These are phyloP conservation scores for Coelastrella sp. DNA, from an alignment of 139 green algal species.

Conservation along the genomic window DNA sequence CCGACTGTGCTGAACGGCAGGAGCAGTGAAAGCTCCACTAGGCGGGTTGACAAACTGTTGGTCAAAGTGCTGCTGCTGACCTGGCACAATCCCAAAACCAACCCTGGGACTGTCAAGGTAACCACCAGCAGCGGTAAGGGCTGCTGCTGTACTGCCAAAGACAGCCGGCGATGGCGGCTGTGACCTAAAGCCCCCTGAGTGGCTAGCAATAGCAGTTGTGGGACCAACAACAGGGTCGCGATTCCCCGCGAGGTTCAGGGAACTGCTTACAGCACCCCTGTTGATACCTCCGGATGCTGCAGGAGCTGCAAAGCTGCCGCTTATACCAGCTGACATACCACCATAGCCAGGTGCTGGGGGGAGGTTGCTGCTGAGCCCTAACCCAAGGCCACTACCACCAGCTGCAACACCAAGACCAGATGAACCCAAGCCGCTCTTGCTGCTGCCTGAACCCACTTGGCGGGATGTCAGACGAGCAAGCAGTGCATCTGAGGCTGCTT, in stretches of 20 bases:
- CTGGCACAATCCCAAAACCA: neutral
- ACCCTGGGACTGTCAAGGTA: neutral
- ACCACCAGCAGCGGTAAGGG: neutral
- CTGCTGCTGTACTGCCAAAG: neutral
- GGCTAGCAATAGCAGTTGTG: neutral
- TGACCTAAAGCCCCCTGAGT: neutral
- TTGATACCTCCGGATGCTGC: neutral
- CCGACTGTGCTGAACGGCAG: neutral
- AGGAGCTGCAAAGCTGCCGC: neutral
- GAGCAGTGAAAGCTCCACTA: neutral
- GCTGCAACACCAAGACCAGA: neutral
- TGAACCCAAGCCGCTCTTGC: neutral
- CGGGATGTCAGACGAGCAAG: slow-evolving; percentile 2
- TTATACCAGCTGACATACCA: neutral
- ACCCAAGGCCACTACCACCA: too few species aligned
- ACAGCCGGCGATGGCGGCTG: slow-evolving; percentile 2
- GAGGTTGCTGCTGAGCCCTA: neutral
- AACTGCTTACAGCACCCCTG: neutral
- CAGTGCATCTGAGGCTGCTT: slow-evolving; percentile 32
- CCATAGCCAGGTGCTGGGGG: neutral
- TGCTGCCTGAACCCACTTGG: neutral
- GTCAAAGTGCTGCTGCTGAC: slow-evolving; percentile 12
- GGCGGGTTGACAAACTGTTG: neutral
- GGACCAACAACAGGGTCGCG: neutral
- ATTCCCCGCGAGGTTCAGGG: neutral